phyloP scores from a whole-genome alignment of 352 stramenopile species.

The Phytophthora hibernalis region DNA sequence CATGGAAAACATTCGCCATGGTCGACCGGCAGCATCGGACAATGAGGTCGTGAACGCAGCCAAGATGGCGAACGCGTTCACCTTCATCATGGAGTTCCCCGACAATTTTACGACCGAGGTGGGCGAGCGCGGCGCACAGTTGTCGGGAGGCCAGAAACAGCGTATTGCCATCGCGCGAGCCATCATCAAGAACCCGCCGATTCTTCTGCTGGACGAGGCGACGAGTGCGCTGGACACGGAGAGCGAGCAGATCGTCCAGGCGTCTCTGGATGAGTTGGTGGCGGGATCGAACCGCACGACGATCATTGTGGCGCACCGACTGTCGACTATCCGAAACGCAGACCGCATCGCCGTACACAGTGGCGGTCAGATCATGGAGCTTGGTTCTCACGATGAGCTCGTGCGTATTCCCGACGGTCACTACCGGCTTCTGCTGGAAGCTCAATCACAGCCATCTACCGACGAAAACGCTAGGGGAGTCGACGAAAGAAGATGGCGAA shows the following conservation, averaged over 20 bases:
- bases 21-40: constrained; percentile 30
- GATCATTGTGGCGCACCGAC: constrained; percentile 94
- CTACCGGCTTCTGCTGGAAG: constrained; percentile 55
- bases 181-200: constrained; percentile 88
- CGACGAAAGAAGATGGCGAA: no score
- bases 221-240: constrained; percentile 87
- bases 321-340: constrained; percentile 95
- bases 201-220: constrained; percentile 93
- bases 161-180: constrained; percentile 94
- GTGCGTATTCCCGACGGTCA: constrained; percentile 57
- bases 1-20: constrained; percentile 83
- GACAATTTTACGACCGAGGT: constrained; percentile 91
- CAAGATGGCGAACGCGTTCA: constrained; percentile 89
- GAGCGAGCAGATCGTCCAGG: constrained; percentile 86
- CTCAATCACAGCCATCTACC: constrained; percentile 23
- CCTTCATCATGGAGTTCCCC: constrained; percentile 92
- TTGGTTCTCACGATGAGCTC: constrained; percentile 94
- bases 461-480: not conserved
- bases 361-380: constrained; percentile 91
- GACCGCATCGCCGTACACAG: constrained; percentile 96
- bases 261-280: constrained; percentile 71
- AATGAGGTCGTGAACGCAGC: constrained; percentile 75
- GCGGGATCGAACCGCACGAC: constrained; percentile 72
- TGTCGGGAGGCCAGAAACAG: constrained; percentile 95
- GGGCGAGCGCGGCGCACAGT: constrained; percentile 82